Evolutionary conservation across 306 rosid genomes (phyloP), one percentile per base, ranked within the genome.

Genomic region (Hippophae gyantsensis): DNA sequence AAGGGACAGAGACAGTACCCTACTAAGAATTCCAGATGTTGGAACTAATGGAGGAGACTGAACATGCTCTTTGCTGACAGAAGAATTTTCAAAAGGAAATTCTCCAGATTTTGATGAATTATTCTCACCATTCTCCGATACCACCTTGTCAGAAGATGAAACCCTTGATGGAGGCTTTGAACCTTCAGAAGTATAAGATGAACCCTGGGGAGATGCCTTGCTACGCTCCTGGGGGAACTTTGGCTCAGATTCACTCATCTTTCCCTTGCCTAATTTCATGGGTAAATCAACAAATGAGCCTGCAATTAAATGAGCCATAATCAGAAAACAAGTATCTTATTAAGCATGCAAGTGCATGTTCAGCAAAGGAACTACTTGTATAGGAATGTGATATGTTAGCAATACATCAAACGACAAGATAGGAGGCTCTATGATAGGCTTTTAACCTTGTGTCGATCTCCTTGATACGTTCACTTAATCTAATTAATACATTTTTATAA

Each of bases 181-280:
- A 62, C 76, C 79, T 62, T 82, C 89, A 12, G 75, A 70, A 48
- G 64, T 57, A 63, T 76, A 61, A 63, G 38, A 4, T 32, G 38
- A 32, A 32, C 3, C 38, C 38, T 32, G 38, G 38, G 38, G 0
- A 32, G 38, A 32, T 32, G 38, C 38, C 5, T 32, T 32, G 38
- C 38, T 4, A 32, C 3, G 38, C 38, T 32, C 38, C 38, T 4
- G 38, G 38, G 93, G 82, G 27, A 84, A 72, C 70, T 72, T 72
- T 68, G 90, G 81, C 58, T 49, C 82, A 44, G 89, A 78, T 66
- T 68, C 76, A 43, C 7, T 26, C 77, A 79, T 83, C 69, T 66
- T 81, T 69, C 57, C 69, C 64, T 70, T 73, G 43, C 78, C 80
- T 60, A 78, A 64, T 45, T 67, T 76, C 42, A 64, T 63, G 49